Base-by-base conservation (phyloP, 2,329 filamentous ascomycete genomes). In the Tolypocladium tropicale region DNA sequence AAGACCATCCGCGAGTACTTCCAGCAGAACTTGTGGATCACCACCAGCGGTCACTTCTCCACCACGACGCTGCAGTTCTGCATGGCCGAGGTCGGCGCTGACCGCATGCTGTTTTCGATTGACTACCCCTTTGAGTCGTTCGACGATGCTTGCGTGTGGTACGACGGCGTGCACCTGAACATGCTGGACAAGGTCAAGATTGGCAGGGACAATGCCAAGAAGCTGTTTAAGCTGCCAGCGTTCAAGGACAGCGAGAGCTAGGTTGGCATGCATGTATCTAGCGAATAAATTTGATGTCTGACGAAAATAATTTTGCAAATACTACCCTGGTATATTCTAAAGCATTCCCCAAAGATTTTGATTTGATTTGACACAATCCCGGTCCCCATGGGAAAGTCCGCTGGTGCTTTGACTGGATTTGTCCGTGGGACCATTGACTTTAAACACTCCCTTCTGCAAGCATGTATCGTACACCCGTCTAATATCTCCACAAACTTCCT, bases 41-140 rank as follows among this genome's bases (percentile, higher is more conserved):
- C 80, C 4, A 82, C 80, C 0, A 76, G 72, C 55, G 80, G 80
- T 0, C 76, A 82, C 63, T 83, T 82, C 61, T 81, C 76, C 0
- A 81, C 78, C 0, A 66, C 74, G 1, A 78, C 78, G 1, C 65
- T 82, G 49, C 70, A 80, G 58, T 82, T 74, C 54, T 76, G 74
- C 50, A 69, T 78, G 23, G 68, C 71, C 23, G 73, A 80, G 60
- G 68, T 82, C 32, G 74, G 78, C 9, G 67, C 76, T 6, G 77
- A 80, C 54, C 66, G 78, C 0, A 76, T 80, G 39, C 60, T 81
- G n/a, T 81, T 79, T 63, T 76, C 72, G 2, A 74, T 80, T 3
- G 78, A 81, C 60, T 80, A 80, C 58, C 78, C 78, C 0, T 81
- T 76, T 55, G 78, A 79, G 70, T 72, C 62, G 0, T 75, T 76